phyloP scores from a whole-genome alignment of 306 rosid species.

The Castanopsis chinensis region DNA sequence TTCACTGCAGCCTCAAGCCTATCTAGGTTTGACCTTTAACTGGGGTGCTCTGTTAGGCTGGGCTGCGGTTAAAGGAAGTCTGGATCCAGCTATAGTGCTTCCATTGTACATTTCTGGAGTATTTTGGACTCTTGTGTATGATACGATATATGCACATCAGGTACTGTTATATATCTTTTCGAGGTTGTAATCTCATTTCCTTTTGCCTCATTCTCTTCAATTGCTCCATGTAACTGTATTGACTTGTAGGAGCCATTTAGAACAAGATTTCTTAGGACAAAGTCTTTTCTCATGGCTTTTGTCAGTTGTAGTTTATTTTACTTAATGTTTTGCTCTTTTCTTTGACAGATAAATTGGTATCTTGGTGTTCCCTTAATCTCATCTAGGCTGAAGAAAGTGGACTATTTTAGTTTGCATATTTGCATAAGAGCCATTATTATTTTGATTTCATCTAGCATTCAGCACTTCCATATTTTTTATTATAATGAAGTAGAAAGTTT shows the following conservation, averaged over 20 bases:
- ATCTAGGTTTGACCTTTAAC: constrained; percentile 82
- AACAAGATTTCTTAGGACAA: background rate
- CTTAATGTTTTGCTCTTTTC: background rate
- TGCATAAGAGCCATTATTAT: background rate
- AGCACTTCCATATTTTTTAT: background rate
- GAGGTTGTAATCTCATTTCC: background rate
- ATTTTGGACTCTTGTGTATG: constrained; percentile 92
- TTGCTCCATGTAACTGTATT: background rate
- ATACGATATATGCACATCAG: constrained; percentile 97
- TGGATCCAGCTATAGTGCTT: constrained; percentile 74
- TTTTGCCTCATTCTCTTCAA: constrained; percentile 9
- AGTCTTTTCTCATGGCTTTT: background rate
- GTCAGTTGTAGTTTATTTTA: background rate
- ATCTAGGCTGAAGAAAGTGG: no score
- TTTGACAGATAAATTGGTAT: background rate
- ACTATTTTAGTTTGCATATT: background rate
- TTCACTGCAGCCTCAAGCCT: constrained; percentile 88
- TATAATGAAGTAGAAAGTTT: background rate
- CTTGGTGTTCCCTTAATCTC: no score
- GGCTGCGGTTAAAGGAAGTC: constrained; percentile 78
- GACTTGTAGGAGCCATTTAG: background rate
- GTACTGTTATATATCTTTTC: constrained; percentile 36
- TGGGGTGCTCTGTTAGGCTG: constrained; percentile 98
- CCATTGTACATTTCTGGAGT: constrained; percentile 86
- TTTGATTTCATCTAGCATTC: background rate